These are phyloP conservation scores for Dendryphion nanum DNA, from an alignment of 2,329 filamentous ascomycete genomes.

Conservation along the genomic window DNA sequence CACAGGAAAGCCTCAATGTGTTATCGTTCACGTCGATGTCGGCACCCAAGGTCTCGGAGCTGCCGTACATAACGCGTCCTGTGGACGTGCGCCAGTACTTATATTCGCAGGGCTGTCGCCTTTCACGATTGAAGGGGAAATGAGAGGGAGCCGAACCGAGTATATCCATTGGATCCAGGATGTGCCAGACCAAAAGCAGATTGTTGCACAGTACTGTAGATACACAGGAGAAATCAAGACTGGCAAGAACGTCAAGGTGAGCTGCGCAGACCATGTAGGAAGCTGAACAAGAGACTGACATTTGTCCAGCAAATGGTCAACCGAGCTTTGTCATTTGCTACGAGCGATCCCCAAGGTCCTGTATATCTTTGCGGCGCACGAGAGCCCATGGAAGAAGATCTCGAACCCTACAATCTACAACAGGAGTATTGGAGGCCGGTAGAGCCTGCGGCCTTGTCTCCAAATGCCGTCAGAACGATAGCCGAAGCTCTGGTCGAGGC, in stretches of 20 bases:
- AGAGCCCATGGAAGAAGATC: conserved; percentile 81
- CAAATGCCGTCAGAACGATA: conserved; percentile 57
- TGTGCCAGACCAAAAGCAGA: conserved; percentile 76
- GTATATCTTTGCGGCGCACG: conserved; percentile 76
- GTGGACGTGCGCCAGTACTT: conserved; percentile 70
- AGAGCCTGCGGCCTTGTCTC: conserved; percentile 62
- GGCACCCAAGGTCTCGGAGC: conserved; percentile 76
- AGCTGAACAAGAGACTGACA: conserved; percentile 6
- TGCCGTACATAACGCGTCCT: conserved; percentile 76
- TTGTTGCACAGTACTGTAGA: conserved; percentile 80
- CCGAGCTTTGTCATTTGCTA: conserved; percentile 78
- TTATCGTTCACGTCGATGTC: conserved; percentile 79
- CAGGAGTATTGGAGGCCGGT: conserved; percentile 71
- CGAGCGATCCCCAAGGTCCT: conserved; percentile 72
- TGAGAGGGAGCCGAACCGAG: conserved; percentile 69
- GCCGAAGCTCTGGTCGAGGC: conserved; percentile 63
- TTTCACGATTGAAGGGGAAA: conserved; percentile 74
- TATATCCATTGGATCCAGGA: conserved; percentile 88
- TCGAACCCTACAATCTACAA: conserved; percentile 58
- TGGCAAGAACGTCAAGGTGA: conserved; percentile 72
- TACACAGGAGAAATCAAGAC: conserved; percentile 82
- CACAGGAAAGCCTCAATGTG: conserved; percentile 70
- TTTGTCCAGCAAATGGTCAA: conserved; percentile 69
- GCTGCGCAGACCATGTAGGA: background rate
- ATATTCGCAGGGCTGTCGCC: conserved; percentile 78